Evolutionary conservation across 1,284 basidiomycete genomes (phyloP).

Genomic region (Fistulinella cinereoalba): DNA sequence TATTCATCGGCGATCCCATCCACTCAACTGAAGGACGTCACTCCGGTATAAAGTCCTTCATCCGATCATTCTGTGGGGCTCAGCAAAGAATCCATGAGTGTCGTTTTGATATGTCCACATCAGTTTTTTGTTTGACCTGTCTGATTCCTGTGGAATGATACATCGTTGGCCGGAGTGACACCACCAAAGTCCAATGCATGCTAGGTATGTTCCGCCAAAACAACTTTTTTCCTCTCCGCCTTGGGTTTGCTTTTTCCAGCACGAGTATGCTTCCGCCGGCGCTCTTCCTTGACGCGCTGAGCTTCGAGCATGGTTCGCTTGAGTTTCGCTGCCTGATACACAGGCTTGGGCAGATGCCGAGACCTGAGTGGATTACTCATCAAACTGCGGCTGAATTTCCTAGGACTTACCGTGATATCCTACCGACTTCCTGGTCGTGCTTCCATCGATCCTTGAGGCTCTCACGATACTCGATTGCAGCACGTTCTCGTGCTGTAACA

Average conservation of each 20-base stretch:
- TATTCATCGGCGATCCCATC: conserved; percentile 47
- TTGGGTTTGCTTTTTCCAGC: conserved; percentile 88
- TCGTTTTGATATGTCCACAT: conserved; percentile 3
- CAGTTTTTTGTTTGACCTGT: neutral
- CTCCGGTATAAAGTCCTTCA: conserved; percentile 17
- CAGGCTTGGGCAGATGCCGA: conserved; percentile 86
- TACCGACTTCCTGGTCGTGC: conserved; percentile 77
- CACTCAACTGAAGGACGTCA: conserved; percentile 47
- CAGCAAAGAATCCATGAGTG: conserved; percentile 4
- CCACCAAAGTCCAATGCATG: conserved; percentile 6
- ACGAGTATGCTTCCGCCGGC: conserved; percentile 83
- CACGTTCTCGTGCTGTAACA: conserved; percentile 88
- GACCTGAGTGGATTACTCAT: conserved; percentile 46
- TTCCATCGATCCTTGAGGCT: conserved; percentile 90
- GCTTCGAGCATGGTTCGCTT: conserved; percentile 94
- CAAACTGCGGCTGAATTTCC: neutral
- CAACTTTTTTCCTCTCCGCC: conserved; percentile 85
- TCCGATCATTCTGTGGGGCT: neutral
- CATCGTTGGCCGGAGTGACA: conserved; percentile 6
- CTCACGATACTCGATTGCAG: conserved; percentile 90
- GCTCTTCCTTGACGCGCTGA: conserved; percentile 88
- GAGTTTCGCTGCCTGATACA: conserved; percentile 85
- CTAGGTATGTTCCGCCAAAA: conserved; percentile 75
- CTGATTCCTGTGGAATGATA: conserved; percentile 2
- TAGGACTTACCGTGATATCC: conserved; percentile 68